Base-by-base conservation (phyloP, 73 alveolate genomes). In the Stentor roeselii region DNA sequence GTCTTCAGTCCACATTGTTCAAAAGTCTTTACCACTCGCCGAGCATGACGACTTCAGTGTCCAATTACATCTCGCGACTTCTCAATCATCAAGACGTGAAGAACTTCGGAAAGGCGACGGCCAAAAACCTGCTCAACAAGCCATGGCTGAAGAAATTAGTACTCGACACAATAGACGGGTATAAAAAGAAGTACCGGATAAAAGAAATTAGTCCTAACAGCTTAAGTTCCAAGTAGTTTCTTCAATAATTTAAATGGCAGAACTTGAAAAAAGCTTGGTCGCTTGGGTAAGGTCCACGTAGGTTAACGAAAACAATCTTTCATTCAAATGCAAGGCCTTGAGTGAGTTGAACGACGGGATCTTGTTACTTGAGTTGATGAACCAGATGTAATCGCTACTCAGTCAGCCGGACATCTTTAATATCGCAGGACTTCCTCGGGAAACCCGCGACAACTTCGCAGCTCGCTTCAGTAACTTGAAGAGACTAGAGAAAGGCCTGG, bases 341-440 rank as follows among this genome's bases (percentile, higher is more conserved):
- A 30, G 42, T 27, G 80, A 67, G 2, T 40, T 67, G 42, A 67
- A 40, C 34, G 80, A 67, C 34, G 80, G 80, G 27, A 40, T 67
- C 3, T 32, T 67, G 41, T 40, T 67, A 27, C 37, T 21, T 1
- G 80, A 67, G 11, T 67, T 67, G 21, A 67, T 67, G 80, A 21
- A 21, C 37, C 80, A 67, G 34, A 32, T 67, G 80, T 67, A 67
- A 67, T 32, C 42, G 21, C 34, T 21, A 67, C 37, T 67, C 37
- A 67, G 80, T 32, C 80, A 67, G 27, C 50, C 80, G 14, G 80
- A 67, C 21, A 67, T 67, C 37, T 67, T 67, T 40, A 67, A 21
- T 2, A 21, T 32, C 41, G 21, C 80, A 27, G n/a, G n/a, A 30
- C 15, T 67, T 21, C n/a, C n/a, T n/a, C 37, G 37, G 11, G 80